Base-by-base conservation (phyloP, 108 stramenopile species). In the Stephanodiscus minutulus region DNA sequence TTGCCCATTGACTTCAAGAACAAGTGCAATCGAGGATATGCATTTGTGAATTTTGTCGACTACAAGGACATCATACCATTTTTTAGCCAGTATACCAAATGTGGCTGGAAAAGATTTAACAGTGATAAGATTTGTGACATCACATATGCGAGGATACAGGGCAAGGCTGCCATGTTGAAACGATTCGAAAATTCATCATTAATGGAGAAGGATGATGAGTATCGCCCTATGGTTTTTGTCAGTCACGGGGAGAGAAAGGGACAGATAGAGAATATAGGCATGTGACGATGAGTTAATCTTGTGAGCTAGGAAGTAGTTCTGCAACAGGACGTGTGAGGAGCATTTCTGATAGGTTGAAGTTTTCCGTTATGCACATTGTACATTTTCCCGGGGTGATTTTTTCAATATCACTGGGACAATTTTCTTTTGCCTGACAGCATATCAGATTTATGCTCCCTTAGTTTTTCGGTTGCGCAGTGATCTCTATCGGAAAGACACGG, bases 1-100 rank as follows among this genome's bases (percentile, higher is more conserved):
- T 83, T 99, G 28, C 98, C 98, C 18, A 99, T 99, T 46, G 98
- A 99, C 79, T 99, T 99, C 81, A 98, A 98, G 87, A 98, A 98
- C 83, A 86, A 88, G 67, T 99, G 98, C 86, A 99, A 99, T 74
- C 85, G 98, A 70, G 98, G 98, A 20, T 99, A 98, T 76, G 97
- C 98, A 13, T 99, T 98, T 80, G 95, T 98, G 69, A 98, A 98
- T 79, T 98, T 99, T 84, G 88, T 96, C 35, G 87, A 97, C 79
- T 86, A 82, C 62, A 70, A 81, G 39, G 91, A 96, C 61, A 98
- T 98, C 74, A 63, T 88, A n/a, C 73, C 89, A 1, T 98, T 98
- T 75, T 88, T 93, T 76, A 76, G 84, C 21, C 84, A 83, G 58
- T 98, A 98, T 78, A 92, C 88, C 70, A 95, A 94, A 33, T 93